Evolutionary conservation across 441 rosid species (phyloP), one percentile per base, ranked within the genome.

Genomic region (Euphorbia schlechtendalii): DNA sequence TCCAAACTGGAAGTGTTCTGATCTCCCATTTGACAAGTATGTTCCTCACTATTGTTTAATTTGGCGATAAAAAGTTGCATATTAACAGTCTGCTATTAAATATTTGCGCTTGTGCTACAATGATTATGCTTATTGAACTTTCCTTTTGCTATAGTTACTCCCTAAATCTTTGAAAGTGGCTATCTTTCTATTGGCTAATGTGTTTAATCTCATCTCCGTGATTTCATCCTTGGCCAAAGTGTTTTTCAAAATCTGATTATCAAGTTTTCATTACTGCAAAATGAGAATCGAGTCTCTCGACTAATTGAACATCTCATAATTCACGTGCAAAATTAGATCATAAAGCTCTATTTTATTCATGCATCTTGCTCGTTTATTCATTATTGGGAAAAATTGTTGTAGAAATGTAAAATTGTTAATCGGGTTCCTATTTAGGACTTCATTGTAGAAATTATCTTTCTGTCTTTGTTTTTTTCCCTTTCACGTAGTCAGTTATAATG

Each of bases 1-100:
- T 81, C 76, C 74, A 38, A 87, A 88, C 74, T 95, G 99, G 99
- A 81, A 92, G 74, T 95, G 99, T 78, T 75, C 96, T 70, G 96
- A 90, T 69, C 80, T 80, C 46, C 84, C 92, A 18, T 88, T 84
- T 78, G 99, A 95, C 83, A 92, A 84, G 98, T 95, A 86, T 22
- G 87, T 71, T 36, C 67, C 34, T 59, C 32, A 27, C 7, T 52
- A 46, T 48, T 20, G 22, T 0, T 8, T 18, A 49, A 49, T 46
- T n/a, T n/a, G n/a, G n/a, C n/a, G n/a, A n/a, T n/a, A n/a, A n/a
- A n/a, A n/a, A n/a, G n/a, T n/a, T n/a, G n/a, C n/a, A n/a, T n/a
- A n/a, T n/a, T n/a, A n/a, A n/a, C n/a, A n/a, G n/a, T n/a, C n/a
- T n/a, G n/a, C 51, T 15, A 18, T 36, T 32, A 34, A 7, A 14